phyloP scores from a whole-genome alignment of 1,139 yeast genomes.

The Lodderomyces parapsilosis region DNA sequence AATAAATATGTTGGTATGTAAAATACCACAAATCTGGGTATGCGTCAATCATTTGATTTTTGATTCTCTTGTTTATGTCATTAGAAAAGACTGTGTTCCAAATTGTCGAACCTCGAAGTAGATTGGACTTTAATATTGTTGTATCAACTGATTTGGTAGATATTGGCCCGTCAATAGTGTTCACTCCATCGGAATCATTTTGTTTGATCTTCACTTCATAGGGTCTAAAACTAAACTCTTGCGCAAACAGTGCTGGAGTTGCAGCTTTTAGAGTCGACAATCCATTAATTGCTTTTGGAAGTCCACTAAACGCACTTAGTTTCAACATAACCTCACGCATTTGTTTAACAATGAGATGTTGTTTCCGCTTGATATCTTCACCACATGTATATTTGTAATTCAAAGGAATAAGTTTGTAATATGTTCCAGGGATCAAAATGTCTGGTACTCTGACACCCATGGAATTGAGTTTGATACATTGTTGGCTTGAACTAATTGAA shows the following conservation, averaged over 20 bases:
- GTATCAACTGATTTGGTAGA: conserved; percentile 30
- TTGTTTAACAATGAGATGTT: conserved; percentile 48
- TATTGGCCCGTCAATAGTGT: conserved; percentile 46
- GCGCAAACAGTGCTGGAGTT: conserved; percentile 53
- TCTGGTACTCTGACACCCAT: conserved; percentile 46
- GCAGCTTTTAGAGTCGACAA: conserved; percentile 59
- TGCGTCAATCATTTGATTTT: conserved; percentile 63
- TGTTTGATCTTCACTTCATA: conserved; percentile 16
- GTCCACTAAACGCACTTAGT: conserved; percentile 75
- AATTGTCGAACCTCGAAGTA: conserved; percentile 56
- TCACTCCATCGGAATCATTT: conserved; percentile 18
- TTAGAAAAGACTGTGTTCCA: conserved; percentile 73
- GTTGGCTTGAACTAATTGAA: conserved; percentile 34
- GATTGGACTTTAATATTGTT: conserved; percentile 26
- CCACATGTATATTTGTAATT: conserved; percentile 27
- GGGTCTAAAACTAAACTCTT: conserved; percentile 26
- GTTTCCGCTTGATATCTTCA: conserved; percentile 36
- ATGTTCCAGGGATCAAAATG: conserved; percentile 38
- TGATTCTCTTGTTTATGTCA: conserved; percentile 67
- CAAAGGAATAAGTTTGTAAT: conserved; percentile 39
- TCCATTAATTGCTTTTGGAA: conserved; percentile 82
- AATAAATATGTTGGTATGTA: conserved; percentile 73
- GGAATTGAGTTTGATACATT: conserved; percentile 35
- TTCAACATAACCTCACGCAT: conserved; percentile 76
- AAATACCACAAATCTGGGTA: conserved; percentile 84